Percentiles rank a stretch among this genome's conserved stretches.
phyloP scores from a whole-genome alignment of 2,329 filamentous ascomycete species.

The Coniochaeta sp. region DNA sequence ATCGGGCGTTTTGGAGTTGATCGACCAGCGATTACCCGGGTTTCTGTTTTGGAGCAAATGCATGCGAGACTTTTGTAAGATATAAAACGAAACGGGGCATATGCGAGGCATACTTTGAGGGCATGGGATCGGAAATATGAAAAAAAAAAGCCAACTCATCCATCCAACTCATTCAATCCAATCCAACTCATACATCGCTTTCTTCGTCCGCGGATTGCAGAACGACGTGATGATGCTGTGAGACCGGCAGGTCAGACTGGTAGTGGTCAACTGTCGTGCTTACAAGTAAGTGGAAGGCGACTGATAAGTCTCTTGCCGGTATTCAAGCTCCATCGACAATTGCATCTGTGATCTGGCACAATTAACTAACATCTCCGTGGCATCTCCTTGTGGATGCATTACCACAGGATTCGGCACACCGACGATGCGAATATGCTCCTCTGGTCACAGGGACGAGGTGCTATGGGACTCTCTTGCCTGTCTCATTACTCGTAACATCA shows the following conservation, averaged over 20 bases:
- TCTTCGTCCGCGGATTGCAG: background rate
- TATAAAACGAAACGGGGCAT: background rate
- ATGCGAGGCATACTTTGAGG: background rate
- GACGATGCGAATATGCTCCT: background rate
- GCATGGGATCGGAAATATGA: background rate
- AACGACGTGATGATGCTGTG: background rate
- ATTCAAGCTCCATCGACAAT: background rate
- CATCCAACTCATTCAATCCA: too few species aligned
- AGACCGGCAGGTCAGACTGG: background rate
- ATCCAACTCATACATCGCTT: too few species aligned
- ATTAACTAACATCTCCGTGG: too few species aligned
- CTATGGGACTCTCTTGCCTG: too few species aligned
- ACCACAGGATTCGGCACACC: background rate
- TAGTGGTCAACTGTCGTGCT: background rate
- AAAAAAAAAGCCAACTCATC: background rate
- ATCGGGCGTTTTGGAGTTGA: background rate
- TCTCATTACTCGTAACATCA: background rate
- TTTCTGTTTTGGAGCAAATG: background rate
- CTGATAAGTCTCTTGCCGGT: background rate
- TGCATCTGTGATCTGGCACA: background rate
- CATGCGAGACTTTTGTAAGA: background rate
- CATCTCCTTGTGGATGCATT: background rate
- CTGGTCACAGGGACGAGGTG: background rate
- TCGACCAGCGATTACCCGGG: background rate
- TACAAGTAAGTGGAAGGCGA: background rate